Evolutionary conservation across 148 eudicot genomes (phyloP), one percentile per base, ranked within the genome.

Genomic region (Tetragonia tetragonoides): DNA sequence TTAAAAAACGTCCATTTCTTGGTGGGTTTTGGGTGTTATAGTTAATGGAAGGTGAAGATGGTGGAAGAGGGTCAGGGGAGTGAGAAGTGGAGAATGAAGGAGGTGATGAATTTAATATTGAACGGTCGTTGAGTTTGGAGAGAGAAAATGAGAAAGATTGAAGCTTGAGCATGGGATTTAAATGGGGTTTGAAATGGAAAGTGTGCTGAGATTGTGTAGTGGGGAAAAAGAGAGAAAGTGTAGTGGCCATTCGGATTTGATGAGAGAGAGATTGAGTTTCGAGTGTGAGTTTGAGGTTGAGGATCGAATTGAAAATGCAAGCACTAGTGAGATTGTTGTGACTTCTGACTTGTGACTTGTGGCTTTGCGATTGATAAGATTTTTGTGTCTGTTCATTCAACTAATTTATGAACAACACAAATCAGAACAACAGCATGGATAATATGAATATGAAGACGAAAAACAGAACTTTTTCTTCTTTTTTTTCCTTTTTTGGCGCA

Each of bases 1-100:
- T 83, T 16, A 90, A 75, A 73, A 89, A 88, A n/a, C 81, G 82
- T 1, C 81, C 82, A 0, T 85, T 53, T 42, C 60, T 84, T 68
- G 81, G 81, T 39, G 89, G 84, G 84, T 73, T 84, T 71, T 81
- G 71, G 40, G 77, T 82, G 76, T 81, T 62, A 10, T 80, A 68
- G 28, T 12, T 72, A 81, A 75, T 78, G 17, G 78, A 41, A 84
- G 79, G 41, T 62, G 62, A 78, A 59, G 75, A 62, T 68, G 67
- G 62, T 60, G 66, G 60, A 39, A 72, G 39, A 60, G 75, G 62
- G 57, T 77, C 68, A 70, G 80, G 56, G 12, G 73, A 72, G 10
- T 72, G 65, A 8, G 84, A 77, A 20, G 74, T 66, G 46, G 75
- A 82, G 64, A 60, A 74, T 10, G 67, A 66, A 51, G 77, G 73